Evolutionary conservation across 1,139 yeast species (phyloP).

Genomic region (Zygosaccharomyces sapae): DNA sequence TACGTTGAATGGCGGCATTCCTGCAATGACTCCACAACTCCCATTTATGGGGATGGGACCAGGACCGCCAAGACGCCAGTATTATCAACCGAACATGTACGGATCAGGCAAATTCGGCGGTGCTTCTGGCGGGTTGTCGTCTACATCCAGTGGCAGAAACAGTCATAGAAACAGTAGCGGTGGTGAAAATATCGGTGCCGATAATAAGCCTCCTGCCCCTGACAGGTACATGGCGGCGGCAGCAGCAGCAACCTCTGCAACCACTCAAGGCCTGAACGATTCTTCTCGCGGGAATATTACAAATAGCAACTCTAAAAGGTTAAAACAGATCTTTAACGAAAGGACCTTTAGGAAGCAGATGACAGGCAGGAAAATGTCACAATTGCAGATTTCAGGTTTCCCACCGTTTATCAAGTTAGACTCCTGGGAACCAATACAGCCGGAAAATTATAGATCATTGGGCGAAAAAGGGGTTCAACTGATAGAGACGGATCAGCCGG

Average conservation of each 20-base stretch:
- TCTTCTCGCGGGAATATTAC: background rate
- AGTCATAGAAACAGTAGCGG: background rate
- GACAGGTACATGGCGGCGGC: slow-evolving; percentile 6
- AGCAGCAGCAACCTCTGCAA: slow-evolving; percentile 4
- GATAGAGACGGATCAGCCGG: slow-evolving; percentile 21
- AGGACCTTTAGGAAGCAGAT: slow-evolving; percentile 34
- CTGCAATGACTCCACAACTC: slow-evolving; percentile 1
- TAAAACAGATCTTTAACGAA: slow-evolving; percentile 34
- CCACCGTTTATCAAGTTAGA: slow-evolving; percentile 34
- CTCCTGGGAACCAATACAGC: slow-evolving; percentile 16
- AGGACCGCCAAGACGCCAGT: slow-evolving; percentile 3
- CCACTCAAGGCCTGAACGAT: background rate
- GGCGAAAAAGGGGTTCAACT: slow-evolving; percentile 9
- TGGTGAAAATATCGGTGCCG: background rate
- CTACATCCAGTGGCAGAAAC: background rate
- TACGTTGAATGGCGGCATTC: background rate
- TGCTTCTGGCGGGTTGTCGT: background rate
- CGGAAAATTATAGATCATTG: slow-evolving; percentile 9
- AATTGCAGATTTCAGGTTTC: slow-evolving; percentile 31
- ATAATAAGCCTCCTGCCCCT: background rate
- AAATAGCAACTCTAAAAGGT: slow-evolving; percentile 16
- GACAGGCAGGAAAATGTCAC: slow-evolving; percentile 37
- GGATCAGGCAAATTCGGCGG: background rate
- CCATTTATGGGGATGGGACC: slow-evolving; percentile 4
- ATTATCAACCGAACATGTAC: slow-evolving; percentile 2